Conservation (phyloP, 148 eudicot species). For the Amaranthus palmeri region DNA sequence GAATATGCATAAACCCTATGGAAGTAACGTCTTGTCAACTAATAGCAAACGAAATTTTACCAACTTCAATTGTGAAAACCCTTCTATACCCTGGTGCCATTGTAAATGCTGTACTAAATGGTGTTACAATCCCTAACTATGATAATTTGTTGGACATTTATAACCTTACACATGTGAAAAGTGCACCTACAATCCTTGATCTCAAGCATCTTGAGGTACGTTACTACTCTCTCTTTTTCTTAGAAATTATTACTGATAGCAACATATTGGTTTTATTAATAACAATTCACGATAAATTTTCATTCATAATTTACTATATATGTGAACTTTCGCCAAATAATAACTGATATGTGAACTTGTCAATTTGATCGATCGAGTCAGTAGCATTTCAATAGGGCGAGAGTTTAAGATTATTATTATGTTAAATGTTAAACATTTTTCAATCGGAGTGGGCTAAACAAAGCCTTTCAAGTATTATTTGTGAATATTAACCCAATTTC, state of each 20-base stretch:
- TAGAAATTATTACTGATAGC: neutral
- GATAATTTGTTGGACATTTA: slow-evolving; percentile 29
- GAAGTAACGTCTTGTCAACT: slow-evolving; percentile 47
- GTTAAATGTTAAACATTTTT: no score
- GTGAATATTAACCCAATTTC: no score
- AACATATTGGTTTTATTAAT: no score
- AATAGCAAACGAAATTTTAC: slow-evolving; percentile 42
- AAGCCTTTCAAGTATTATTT: no score
- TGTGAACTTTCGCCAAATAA: no score
- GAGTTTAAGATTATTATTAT: no score
- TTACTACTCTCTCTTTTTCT: neutral
- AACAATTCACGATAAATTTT: no score
- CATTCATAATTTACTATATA: no score
- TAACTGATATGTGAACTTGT: no score
- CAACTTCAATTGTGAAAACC: slow-evolving; percentile 31
- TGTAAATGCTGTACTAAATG: slow-evolving; percentile 32
- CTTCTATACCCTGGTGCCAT: slow-evolving; percentile 54
- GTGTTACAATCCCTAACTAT: slow-evolving; percentile 35
- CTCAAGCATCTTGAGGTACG: slow-evolving; percentile 56
- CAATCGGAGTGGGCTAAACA: no score
- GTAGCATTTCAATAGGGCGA: no score
- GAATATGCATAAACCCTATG: slow-evolving; percentile 49
- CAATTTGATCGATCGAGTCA: no score
- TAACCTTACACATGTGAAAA: slow-evolving; percentile 23
- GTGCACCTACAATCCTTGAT: slow-evolving; percentile 25